phyloP scores from a whole-genome alignment of 352 stramenopile genomes.

The Globisporangium alternatum region DNA sequence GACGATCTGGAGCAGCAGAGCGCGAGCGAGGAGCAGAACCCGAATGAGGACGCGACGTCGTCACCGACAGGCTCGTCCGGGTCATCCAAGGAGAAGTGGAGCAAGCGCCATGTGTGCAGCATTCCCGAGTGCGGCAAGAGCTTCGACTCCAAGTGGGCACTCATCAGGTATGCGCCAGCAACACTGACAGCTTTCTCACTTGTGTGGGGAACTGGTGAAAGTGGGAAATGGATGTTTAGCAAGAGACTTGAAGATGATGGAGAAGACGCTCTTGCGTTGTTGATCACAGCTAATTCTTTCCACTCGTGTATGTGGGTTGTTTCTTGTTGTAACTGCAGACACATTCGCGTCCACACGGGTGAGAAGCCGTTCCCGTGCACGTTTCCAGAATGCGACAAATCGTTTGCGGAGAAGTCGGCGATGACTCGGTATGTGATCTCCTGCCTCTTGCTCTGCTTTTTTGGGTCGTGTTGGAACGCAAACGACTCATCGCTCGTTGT shows the following conservation, averaged over 20 bases:
- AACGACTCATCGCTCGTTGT: not conserved
- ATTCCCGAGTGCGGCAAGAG: conserved; percentile 71
- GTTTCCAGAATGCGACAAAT: conserved; percentile 82
- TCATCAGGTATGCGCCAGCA: conserved; percentile 45
- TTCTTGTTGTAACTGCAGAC: conserved; percentile 29
- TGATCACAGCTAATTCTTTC: not conserved
- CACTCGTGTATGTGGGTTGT: too few species aligned
- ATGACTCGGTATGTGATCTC: conserved; percentile 67
- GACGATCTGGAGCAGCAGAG: conserved; percentile 11
- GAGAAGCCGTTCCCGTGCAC: conserved; percentile 88
- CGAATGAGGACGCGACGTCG: conserved; percentile 16
- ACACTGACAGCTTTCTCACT: not conserved
- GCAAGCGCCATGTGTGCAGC: conserved; percentile 74
- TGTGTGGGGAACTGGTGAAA: not conserved
- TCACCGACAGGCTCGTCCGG: conserved; percentile 24
- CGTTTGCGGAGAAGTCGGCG: conserved; percentile 85
- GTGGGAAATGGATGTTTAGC: conserved; percentile 1
- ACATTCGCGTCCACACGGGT: conserved; percentile 85
- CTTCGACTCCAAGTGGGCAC: conserved; percentile 84
- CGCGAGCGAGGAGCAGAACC: conserved; percentile 12
- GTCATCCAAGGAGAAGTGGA: conserved; percentile 61
- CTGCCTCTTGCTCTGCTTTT: not conserved
- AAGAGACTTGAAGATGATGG: not conserved
- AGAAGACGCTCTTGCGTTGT: too few species aligned
- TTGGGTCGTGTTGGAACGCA: not conserved